Base-by-base conservation (phyloP, 2,329 filamentous ascomycete species). In the Penicillium sp. region DNA sequence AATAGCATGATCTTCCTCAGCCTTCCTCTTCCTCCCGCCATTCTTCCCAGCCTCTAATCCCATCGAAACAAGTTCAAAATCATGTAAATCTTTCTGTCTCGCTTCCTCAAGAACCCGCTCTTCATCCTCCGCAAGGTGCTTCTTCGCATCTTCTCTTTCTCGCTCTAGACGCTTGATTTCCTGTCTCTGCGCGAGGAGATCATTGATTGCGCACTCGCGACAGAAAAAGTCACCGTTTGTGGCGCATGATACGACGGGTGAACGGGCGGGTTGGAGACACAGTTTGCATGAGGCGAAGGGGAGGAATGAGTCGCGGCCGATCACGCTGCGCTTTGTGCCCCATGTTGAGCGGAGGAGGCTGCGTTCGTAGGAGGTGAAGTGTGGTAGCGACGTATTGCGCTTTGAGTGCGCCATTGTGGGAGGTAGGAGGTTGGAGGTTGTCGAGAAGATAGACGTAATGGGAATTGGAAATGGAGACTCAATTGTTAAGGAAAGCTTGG, bases 331-430 rank as follows among this genome's bases (percentile, higher is more conserved):
- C 60, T 87, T 89, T 7, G 87, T 84, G 61, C 87, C 85, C 91
- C 94, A 97, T 61, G 86, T 85, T 15, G 84, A 83, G 66, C 91
- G 90, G 54, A 96, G 88, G 43, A 93, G 83, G 45, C 84, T 83
- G 60, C 94, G 87, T 76, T 97, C 94, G 75, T 97, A 86, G 20
- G 91, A 87, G 27, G 94, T 97, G 79, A 97, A 97, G 74, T 97
- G 91, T 34, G 91, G 87, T 37, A 93, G 86, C 37, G 90, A 93
- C 37, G 91, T 96, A 76, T 97, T 96, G 64, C 91, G 85, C 78
- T 96, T 96, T 68, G 75, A 77, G 58, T 77, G 75, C 7, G 75
- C 74, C 75, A 77, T 77, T 53, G 33, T 54, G 24, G 21, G 20
- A 7, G 13, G 8, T 40, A 4, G 7, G 4, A 7, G 8, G 15